Conservation (phyloP, 768 basidiomycete species). For the Panaeolus cyanescens region DNA sequence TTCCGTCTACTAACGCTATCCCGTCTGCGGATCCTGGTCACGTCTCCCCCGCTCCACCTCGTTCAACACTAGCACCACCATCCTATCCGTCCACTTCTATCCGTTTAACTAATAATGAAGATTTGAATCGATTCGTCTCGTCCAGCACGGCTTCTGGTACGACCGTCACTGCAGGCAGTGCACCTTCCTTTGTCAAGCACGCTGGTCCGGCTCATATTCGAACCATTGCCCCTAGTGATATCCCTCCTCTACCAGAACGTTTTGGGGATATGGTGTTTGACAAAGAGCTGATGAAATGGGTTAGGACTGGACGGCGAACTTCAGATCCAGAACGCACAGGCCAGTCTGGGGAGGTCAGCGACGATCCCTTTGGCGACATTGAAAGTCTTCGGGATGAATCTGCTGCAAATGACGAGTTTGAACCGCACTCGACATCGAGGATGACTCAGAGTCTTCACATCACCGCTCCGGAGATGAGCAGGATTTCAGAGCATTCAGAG, state of each 20-base stretch:
- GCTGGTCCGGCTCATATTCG: conserved; percentile 77
- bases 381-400: conserved; percentile 80
- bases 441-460: conserved; percentile 10
- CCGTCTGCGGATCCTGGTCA: conserved; percentile 9
- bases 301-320: conserved; percentile 54
- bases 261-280: conserved; percentile 91
- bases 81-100: conserved; percentile 55
- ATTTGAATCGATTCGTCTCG: conserved; percentile 88
- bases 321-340: conserved; percentile 27
- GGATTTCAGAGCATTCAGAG: conserved; percentile 50
- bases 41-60: conserved; percentile 9
- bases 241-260: conserved; percentile 72
- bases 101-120: conserved; percentile 58
- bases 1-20: conserved; percentile 15
- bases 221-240: conserved; percentile 79
- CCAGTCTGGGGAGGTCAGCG: conserved; percentile 55
- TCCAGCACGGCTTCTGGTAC: conserved; percentile 83
- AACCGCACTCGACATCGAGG: conserved; percentile 12
- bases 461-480: conserved; percentile 39
- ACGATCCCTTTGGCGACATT: conserved; percentile 91
- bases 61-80: conserved; percentile 32
- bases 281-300: conserved; percentile 82
- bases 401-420: conserved; percentile 29
- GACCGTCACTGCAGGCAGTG: conserved; percentile 69
- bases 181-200: conserved; percentile 85